These are phyloP conservation scores for Pulveroboletus sp. DNA, from an alignment of 768 basidiomycete genomes.

Conservation along the genomic window DNA sequence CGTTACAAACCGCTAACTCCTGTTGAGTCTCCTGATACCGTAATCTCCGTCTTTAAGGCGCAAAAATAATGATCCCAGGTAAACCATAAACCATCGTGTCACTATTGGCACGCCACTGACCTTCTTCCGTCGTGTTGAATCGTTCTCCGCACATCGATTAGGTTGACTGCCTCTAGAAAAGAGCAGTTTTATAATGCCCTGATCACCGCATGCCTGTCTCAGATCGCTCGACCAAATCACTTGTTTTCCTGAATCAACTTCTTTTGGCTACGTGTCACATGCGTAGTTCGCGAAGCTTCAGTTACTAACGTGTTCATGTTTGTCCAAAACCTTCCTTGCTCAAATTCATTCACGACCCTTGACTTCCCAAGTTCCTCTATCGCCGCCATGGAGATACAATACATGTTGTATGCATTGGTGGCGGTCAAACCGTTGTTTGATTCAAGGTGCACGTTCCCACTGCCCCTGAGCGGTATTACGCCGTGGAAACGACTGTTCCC, in stretches of 20 bases:
- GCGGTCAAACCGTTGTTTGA: conserved; percentile 7
- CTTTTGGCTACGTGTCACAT: not conserved
- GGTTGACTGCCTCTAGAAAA: conserved; percentile 4
- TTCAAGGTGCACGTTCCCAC: conserved; percentile 20
- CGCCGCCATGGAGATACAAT: conserved; percentile 24
- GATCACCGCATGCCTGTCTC: conserved; percentile 3
- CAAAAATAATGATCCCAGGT: conserved; percentile 16
- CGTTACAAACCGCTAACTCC: conserved; percentile 26
- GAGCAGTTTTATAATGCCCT: conserved; percentile 1
- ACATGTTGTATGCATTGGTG: conserved; percentile 1
- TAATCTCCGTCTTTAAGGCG: conserved; percentile 32
- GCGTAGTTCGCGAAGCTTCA: conserved; percentile 6
- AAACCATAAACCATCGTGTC: conserved; percentile 10
- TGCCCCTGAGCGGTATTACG: conserved; percentile 29
- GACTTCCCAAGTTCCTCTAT: conserved; percentile 21
- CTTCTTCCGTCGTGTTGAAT: conserved; percentile 4
- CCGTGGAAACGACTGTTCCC: conserved; percentile 10
- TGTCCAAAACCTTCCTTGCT: conserved; percentile 10
- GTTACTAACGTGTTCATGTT: conserved; percentile 9
- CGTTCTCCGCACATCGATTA: conserved; percentile 13
- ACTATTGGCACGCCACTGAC: conserved; percentile 3
- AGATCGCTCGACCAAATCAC: conserved; percentile 10
- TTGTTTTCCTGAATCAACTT: conserved; percentile 1
- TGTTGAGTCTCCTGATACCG: conserved; percentile 26
- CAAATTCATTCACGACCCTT: conserved; percentile 19